A percentile compares a stretch with the other conserved stretches of the same genome.
These are phyloP conservation scores for Saturnispora galanensis DNA, from an alignment of 805 yeast genomes.

Conservation along the genomic window DNA sequence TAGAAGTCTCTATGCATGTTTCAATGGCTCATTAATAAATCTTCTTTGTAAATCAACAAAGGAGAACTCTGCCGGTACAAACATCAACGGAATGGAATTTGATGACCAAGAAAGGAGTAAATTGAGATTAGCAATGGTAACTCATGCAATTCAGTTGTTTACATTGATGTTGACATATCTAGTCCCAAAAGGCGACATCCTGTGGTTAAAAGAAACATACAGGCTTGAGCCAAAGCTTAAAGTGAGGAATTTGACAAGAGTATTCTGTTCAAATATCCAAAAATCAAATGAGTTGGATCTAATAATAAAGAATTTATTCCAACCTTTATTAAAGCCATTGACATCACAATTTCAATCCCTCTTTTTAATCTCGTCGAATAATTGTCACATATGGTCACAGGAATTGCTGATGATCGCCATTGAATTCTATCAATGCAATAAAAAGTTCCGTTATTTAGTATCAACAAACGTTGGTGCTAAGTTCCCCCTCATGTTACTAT, in stretches of 20 bases:
- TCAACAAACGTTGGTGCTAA: slow-evolving; percentile 39
- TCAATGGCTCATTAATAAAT: slow-evolving; percentile 65
- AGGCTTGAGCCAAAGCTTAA: slow-evolving; percentile 13
- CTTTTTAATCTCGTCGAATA: slow-evolving; percentile 18
- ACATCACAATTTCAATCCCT: slow-evolving; percentile 12
- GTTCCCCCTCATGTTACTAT: slow-evolving; percentile 43
- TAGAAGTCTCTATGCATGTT: slow-evolving; percentile 36
- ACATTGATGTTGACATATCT: slow-evolving; percentile 55
- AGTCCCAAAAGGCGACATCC: slow-evolving; percentile 37
- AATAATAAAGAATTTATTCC: slow-evolving; percentile 38
- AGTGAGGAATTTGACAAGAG: slow-evolving; percentile 36
- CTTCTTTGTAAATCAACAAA: slow-evolving; percentile 42
- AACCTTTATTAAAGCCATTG: slow-evolving; percentile 39
- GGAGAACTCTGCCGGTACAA: slow-evolving; percentile 16
- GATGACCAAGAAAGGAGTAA: slow-evolving; percentile 26
- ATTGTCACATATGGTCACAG: slow-evolving; percentile 36
- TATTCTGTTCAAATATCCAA: slow-evolving; percentile 41
- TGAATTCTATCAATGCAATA: slow-evolving; percentile 72
- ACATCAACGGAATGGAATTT: slow-evolving; percentile 31
- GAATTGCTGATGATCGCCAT: slow-evolving; percentile 60
- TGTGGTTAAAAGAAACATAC: slow-evolving; percentile 28
- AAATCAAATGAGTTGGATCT: slow-evolving; percentile 46
- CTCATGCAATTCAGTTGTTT: slow-evolving; percentile 53
- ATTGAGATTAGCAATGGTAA: slow-evolving; percentile 37
- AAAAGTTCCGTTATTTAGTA: slow-evolving; percentile 37